phyloP scores from a whole-genome alignment of 2,329 filamentous ascomycete genomes.

The Myriosclerotinia duriaeana region DNA sequence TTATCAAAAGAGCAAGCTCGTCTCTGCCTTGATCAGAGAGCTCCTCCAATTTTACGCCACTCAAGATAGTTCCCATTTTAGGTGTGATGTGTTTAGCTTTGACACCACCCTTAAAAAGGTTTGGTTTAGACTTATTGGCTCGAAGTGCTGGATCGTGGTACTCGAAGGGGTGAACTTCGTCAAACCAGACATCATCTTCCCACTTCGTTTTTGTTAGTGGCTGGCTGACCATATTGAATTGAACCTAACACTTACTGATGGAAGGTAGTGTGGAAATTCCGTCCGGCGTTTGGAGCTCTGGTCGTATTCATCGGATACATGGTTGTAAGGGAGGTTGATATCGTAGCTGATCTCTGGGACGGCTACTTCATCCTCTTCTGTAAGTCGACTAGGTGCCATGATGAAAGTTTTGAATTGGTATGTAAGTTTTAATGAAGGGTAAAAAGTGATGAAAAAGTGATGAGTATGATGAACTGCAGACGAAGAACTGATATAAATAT shows the following conservation, averaged over 20 bases:
- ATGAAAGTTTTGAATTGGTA: not conserved
- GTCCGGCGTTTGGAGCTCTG: conserved; percentile 42
- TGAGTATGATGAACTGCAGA: not conserved
- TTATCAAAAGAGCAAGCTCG: conserved; percentile 46
- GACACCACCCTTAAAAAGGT: conserved; percentile 58
- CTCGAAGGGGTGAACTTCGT: conserved; percentile 46
- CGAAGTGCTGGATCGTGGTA: conserved; percentile 49
- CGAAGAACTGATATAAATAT: conserved; percentile 23
- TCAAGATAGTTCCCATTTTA: conserved; percentile 46
- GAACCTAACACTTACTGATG: conserved; percentile 34
- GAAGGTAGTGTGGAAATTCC: conserved; percentile 48
- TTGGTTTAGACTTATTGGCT: conserved; percentile 63
- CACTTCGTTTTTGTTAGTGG: conserved; percentile 35
- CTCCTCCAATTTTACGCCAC: conserved; percentile 44
- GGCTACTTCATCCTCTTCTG: conserved; percentile 27
- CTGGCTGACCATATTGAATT: not conserved
- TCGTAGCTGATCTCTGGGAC: conserved; percentile 43
- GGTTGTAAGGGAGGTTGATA: conserved; percentile 50
- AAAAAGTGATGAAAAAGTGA: conserved; percentile 5
- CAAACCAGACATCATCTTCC: conserved; percentile 48
- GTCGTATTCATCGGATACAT: conserved; percentile 42
- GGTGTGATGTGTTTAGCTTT: conserved; percentile 57
- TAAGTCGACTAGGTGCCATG: conserved; percentile 33
- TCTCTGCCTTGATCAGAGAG: conserved; percentile 44
- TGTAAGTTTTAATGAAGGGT: conserved; percentile 1